Conservation (phyloP, 2,329 filamentous ascomycete genomes). For the Aspergillaceae sp. region DNA sequence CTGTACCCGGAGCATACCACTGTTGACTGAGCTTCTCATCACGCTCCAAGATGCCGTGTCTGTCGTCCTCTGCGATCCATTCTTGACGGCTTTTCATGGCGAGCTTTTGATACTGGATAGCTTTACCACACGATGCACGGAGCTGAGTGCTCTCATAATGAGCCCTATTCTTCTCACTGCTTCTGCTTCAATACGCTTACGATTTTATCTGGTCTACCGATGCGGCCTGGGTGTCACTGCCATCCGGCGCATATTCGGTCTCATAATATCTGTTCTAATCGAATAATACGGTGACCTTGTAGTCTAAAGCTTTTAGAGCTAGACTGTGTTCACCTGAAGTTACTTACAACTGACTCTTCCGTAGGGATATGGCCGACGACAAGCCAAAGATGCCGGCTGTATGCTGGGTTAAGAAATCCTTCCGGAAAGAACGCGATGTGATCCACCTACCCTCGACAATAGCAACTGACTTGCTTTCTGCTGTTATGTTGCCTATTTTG, state of each 20-base stretch:
- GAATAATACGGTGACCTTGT: neutral
- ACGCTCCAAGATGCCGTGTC: neutral
- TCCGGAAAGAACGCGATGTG: neutral
- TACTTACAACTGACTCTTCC: neutral
- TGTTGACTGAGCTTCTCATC: slow-evolving; percentile 7
- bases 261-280: neutral
- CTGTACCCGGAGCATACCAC: slow-evolving; percentile 12
- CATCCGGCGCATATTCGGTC: neutral
- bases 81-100: neutral
- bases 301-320: neutral
- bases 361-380: neutral
- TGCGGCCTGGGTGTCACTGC: neutral
- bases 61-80: neutral
- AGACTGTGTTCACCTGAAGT: neutral
- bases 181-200: neutral
- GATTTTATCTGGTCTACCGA: neutral
- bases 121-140: neutral
- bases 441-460: neutral
- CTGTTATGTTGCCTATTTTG: neutral
- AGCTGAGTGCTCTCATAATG: neutral
- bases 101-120: neutral
- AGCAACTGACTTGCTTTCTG: neutral
- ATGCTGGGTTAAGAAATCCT: neutral
- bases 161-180: neutral
- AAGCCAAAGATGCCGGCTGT: neutral